Conservation (phyloP, 78 protist genomes). For the Pelomyxa schiedti region DNA sequence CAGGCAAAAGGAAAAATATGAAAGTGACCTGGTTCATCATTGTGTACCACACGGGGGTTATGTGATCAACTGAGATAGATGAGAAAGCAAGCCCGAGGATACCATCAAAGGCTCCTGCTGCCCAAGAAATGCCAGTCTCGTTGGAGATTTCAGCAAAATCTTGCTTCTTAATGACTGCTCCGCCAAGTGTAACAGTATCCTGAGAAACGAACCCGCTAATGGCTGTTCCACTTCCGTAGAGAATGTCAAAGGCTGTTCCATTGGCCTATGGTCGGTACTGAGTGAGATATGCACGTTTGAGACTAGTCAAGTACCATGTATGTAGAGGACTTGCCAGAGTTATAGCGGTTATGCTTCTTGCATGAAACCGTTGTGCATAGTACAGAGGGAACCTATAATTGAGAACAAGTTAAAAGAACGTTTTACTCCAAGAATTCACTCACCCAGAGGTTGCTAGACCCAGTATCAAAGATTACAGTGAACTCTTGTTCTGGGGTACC, state of each 20-base stretch:
- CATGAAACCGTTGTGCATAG: constrained; percentile 51
- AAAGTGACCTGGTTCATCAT: constrained; percentile 63
- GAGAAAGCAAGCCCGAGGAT: constrained; percentile 85
- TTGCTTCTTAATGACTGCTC: constrained; percentile 32
- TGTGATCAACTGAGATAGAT: constrained; percentile 74
- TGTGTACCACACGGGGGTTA: constrained; percentile 71
- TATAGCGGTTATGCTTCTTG: constrained; percentile 68
- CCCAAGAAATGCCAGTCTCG: constrained; percentile 82
- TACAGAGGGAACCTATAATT: constrained; percentile 81
- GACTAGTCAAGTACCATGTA: no score
- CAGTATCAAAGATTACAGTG: constrained; percentile 91
- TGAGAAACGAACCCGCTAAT: constrained; percentile 70
- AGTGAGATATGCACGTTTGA: no score
- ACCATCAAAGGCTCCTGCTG: constrained; percentile 80
- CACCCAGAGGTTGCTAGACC: constrained; percentile 92
- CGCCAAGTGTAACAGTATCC: constrained; percentile 69
- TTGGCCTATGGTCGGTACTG: no score
- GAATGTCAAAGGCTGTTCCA: constrained; percentile 74
- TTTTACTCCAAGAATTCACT: no score
- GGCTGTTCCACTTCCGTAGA: constrained; percentile 90
- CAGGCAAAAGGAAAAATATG: no score
- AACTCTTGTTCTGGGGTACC: constrained; percentile 92
- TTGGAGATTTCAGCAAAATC: constrained; percentile 84
- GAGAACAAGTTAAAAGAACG: no score
- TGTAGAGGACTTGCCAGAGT: constrained; percentile 49